Evolutionary conservation across 192 early-diverging fungal species (phyloP), one percentile per base, ranked within the genome.

Genomic region (Tieghemiomyces parasiticus): DNA sequence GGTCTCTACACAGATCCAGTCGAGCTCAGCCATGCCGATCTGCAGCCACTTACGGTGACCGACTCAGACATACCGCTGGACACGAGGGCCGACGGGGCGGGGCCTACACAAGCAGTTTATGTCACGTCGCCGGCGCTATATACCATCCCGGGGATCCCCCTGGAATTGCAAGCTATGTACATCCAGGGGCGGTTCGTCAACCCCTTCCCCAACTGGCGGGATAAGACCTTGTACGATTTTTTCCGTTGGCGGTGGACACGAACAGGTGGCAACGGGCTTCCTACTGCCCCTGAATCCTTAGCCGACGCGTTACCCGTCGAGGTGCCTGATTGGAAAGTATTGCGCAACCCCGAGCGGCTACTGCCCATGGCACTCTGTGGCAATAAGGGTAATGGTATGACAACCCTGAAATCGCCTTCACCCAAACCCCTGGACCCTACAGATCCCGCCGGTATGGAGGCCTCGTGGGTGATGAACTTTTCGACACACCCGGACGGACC

Each of bases 211-310:
- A 60, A 61, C 0, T 74, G 73, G 73, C 69, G 73, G 19, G 73
- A 74, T 58, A 74, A 74, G 48, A 71, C 73, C 20, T 63, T 74
- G 50, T 65, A 63, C 67, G 73, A 74, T 49, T 74, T 74, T 65
- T 55, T 71, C 29, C 61, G 63, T 26, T 74, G 73, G 73, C 44
- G 68, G 35, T 59, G 46, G 14, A 71, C 73, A 0, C 69, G 73
- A 13, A 64, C 47, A 13, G 46, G 60, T 4, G 73, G 73, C 0
- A 74, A 74, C 56, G 73, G 69, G 1, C 61, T 74, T 47, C 65
- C 73, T n/a, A 25, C 28, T 0, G 69, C 66, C 38, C 35, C 12
- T 1, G 4, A 20, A 20, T 46, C 61, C 51, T 61, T 74, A 6
- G 60, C 61, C 12, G 46, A 49, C 13, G 60, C 62, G 16, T 48